Percentiles rank a stretch among this genome's conserved stretches.
Evolutionary conservation across 176 grass and related monocot genomes (phyloP).

Genomic region (Guadua angustifolia): DNA sequence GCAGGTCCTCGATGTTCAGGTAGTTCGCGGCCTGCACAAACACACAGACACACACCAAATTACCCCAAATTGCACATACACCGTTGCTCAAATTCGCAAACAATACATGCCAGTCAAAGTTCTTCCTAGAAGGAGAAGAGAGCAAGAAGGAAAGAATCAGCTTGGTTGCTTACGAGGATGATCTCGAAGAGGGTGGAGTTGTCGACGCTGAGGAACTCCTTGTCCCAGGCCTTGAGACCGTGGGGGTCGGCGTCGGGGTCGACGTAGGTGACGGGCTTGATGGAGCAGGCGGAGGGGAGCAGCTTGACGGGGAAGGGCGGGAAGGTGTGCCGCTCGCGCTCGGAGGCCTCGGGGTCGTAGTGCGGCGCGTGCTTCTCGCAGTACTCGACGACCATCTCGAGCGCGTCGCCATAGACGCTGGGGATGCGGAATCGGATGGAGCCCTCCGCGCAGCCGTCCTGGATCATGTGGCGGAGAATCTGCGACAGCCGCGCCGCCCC

Average conservation of each 20-base stretch:
- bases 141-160: background rate
- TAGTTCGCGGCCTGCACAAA: too few relatives aligned
- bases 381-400: slow-evolving; percentile 59
- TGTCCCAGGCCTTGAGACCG: slow-evolving; percentile 65
- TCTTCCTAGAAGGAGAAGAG: background rate
- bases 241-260: slow-evolving; percentile 38
- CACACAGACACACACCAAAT: too few relatives aligned
- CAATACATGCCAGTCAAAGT: too few relatives aligned
- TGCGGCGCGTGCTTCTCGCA: slow-evolving; percentile 65
- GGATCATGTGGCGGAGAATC: slow-evolving; percentile 56
- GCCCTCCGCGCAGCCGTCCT: slow-evolving; percentile 50
- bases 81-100: too few relatives aligned
- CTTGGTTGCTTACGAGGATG: slow-evolving; percentile 54
- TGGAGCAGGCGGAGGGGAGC: background rate
- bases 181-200: slow-evolving; percentile 64
- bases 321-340: slow-evolving; percentile 36
- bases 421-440: slow-evolving; percentile 53
- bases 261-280: slow-evolving; percentile 42
- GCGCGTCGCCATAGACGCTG: slow-evolving; percentile 44
- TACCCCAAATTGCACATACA: too few relatives aligned
- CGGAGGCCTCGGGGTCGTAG: slow-evolving; percentile 38
- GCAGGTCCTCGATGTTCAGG: too few relatives aligned
- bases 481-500: slow-evolving; percentile 60
- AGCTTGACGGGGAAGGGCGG: slow-evolving; percentile 45
- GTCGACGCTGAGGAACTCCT: slow-evolving; percentile 57